Conservation (phyloP, 352 stramenopile species). For the Thraustochytrium sp. region DNA sequence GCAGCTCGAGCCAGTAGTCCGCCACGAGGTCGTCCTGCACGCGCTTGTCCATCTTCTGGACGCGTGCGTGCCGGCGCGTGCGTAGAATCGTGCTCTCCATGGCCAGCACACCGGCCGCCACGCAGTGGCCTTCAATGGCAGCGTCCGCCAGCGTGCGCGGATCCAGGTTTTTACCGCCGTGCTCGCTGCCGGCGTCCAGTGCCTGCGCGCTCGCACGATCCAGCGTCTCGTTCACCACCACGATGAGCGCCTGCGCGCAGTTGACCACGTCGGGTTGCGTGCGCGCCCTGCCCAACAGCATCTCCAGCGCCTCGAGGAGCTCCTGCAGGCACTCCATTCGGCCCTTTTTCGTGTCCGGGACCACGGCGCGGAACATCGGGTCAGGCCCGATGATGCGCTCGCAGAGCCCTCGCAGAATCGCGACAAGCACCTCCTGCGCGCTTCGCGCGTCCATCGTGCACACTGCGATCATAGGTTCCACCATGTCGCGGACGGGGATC, state of each 20-base stretch:
- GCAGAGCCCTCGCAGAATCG: constrained; percentile 48
- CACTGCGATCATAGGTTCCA: constrained; percentile 51
- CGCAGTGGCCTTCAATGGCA: background rate
- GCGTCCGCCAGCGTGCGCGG: background rate
- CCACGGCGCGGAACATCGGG: constrained; percentile 45
- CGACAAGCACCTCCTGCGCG: constrained; percentile 44
- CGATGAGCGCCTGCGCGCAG: constrained; percentile 3
- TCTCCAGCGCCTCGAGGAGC: background rate
- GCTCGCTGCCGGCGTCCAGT: background rate
- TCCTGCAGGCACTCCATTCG: constrained; percentile 8
- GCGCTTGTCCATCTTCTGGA: background rate
- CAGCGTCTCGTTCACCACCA: constrained; percentile 28
- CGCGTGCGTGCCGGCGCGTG: background rate
- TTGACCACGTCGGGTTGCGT: background rate
- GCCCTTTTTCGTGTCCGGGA: background rate
- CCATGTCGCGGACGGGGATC: constrained; percentile 51
- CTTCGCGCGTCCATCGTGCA: constrained; percentile 48
- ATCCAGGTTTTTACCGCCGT: background rate
- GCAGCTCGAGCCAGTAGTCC: constrained; percentile 47
- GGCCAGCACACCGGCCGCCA: constrained; percentile 37
- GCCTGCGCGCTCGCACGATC: background rate
- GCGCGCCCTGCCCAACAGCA: background rate
- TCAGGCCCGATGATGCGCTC: constrained; percentile 42
- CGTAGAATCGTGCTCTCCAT: constrained; percentile 42
- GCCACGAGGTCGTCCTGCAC: background rate